These are phyloP conservation scores for Pseudozyma hubeiensis DNA, from an alignment of 1,284 basidiomycete genomes.

Conservation along the genomic window DNA sequence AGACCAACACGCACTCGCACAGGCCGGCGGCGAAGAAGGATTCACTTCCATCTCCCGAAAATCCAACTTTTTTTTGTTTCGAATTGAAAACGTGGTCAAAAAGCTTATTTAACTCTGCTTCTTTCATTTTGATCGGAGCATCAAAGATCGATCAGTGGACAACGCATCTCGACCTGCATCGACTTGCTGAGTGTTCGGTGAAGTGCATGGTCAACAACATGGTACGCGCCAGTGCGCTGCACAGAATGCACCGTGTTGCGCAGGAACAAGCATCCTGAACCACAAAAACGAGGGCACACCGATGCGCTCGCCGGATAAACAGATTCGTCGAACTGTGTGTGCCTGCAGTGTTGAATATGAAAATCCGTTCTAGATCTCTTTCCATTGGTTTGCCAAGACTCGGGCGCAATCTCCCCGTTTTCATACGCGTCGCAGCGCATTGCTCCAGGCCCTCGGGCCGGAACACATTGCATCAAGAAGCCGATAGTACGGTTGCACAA, in stretches of 20 bases:
- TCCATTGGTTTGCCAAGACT: background rate
- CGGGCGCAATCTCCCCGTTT: no score
- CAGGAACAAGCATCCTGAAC: no score
- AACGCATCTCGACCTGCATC: background rate
- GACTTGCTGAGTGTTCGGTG: background rate
- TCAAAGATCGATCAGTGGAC: no score
- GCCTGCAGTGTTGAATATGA: background rate
- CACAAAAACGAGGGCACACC: background rate
- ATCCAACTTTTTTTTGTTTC: background rate
- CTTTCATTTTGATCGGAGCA: no score
- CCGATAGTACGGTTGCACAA: no score
- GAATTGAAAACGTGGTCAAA: background rate
- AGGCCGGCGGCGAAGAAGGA: background rate
- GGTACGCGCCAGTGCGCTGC: background rate
- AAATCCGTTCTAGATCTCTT: background rate
- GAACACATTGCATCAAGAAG: no score
- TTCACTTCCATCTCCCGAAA: constrained; percentile 4
- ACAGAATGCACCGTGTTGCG: no score
- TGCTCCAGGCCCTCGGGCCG: no score
- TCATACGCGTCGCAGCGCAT: no score
- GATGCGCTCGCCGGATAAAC: constrained; percentile 15
- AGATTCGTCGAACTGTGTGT: background rate
- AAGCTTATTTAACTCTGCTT: no score
- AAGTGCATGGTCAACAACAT: background rate
- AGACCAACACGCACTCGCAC: background rate